Evolutionary conservation across 1,284 basidiomycete genomes (phyloP), one percentile per base, ranked within the genome.

Genomic region (Ganoderma multipileum): DNA sequence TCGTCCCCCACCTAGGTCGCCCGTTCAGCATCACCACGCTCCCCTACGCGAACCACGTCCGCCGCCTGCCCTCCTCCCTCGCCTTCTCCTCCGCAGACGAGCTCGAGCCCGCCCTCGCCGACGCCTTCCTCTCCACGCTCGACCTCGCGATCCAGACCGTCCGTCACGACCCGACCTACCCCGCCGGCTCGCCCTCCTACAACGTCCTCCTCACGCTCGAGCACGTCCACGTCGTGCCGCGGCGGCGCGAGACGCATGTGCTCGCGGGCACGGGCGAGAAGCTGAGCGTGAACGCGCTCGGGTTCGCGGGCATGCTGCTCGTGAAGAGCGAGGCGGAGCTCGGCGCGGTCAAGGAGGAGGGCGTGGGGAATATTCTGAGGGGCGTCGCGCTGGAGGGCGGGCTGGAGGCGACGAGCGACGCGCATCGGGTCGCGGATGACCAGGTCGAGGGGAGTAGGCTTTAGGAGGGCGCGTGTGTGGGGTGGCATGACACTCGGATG

Each of bases 281-380:
- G 68, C 78, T 97, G 55, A 88, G 88, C 73, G 84, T 97, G 42
- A 96, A 97, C 78, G 86, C 95, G 60, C 85, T 96, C 44, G 95
- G 93, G n/a, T 96, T 91, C 77, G 92, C 94, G 16, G 95, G 95
- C 2, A 88, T 94, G 89, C 76, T 96, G 69, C 86, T 97, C 62
- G 94, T 94, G 54, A 94, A 91, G 82, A 94, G 90, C 72, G 87
- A 91, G 68, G 83, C 84, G 26, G 93, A 95, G 81, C 78, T 94
- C 61, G 87, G 88, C 68, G 86, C 85, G 0, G 86, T 95, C 50
- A 87, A 87, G 78, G 81, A 81, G 65, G 88, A 90, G 78, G 85
- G 88, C 2, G 80, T 91, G 36, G 82, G 83, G 16, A 87, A 82
- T 69, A 89, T 94, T 52, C 78, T 94, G 73, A 79, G 81, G 65